Base-by-base conservation (phyloP, 805 yeast genomes). In the Jamesozyma lodderae region DNA sequence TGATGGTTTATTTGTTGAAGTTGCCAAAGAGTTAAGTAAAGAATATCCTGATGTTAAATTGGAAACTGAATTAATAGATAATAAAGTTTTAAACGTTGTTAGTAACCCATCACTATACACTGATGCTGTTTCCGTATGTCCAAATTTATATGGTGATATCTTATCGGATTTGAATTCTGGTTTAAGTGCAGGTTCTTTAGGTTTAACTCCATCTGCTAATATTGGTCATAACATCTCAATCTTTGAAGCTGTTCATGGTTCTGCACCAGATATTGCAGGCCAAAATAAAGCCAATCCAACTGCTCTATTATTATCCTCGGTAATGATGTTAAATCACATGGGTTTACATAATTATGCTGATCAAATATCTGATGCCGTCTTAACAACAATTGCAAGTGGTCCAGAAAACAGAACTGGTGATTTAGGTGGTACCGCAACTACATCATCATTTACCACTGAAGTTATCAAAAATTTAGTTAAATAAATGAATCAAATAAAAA, bases 261-360 rank as follows among this genome's bases (percentile, higher is more conserved):
- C 97, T 42, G 98, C 98, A 47, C 98, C 98, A 55, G 98, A 92
- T 66, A 92, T 92, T 60, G 97, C 97, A 46, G 98, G 98, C 62
- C 86, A 92, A 75, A 94, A 95, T 63, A 77, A 85, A 64, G 98
- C 98, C 49, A 92, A 92, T 79, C 98, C 98, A 70, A 92, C 98
- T 45, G 98, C 98, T 41, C 69, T 92, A 62, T 73, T 92, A 64
- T 75, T 92, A 62, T 86, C 96, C 36, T 90, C 97, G 33, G 86
- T 88, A 62, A 92, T 92, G 96, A 90, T 92, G 97, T 81, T 92
- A 75, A 83, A 94, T 72, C 98, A 92, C 75, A 90, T 92, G 97
- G 80, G 85, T 38, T 77, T 92, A 66, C 73, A 74, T 65, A 68
- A 71, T 23, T 75, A 81, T 59, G 97, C 96, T 53, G 81, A 76